A percentile compares a stretch with the other conserved stretches of the same genome.
Evolutionary conservation across 768 basidiomycete genomes (phyloP).

Genomic region (Suillus luteus): DNA sequence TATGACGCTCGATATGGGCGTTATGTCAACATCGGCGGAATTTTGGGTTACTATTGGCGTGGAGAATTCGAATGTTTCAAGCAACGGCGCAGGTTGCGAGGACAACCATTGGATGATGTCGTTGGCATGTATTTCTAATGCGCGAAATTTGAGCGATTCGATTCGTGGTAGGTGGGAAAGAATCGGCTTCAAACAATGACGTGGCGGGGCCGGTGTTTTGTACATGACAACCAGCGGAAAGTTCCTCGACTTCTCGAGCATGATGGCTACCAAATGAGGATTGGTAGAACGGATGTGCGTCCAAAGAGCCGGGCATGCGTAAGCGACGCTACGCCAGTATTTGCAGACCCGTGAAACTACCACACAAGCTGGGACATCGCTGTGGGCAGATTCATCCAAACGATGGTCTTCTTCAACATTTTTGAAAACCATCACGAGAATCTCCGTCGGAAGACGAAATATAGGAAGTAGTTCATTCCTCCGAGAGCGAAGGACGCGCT

Average conservation of each 20-base stretch:
- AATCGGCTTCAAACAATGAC: conserved; percentile 15
- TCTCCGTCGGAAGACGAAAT: not conserved
- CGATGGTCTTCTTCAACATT: not conserved
- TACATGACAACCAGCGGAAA: conserved; percentile 33
- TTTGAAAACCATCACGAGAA: not conserved
- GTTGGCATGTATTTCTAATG: not conserved
- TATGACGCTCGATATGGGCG: conserved; percentile 24
- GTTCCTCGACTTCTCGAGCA: conserved; percentile 47
- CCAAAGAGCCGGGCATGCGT: not conserved
- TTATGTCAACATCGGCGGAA: too few species aligned
- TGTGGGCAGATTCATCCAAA: not conserved
- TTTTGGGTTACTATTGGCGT: too few species aligned
- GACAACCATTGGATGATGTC: too few species aligned
- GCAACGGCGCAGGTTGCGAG: too few species aligned
- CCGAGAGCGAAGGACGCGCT: not conserved
- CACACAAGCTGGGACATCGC: not conserved
- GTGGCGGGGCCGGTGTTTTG: conserved; percentile 37
- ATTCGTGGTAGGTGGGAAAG: not conserved
- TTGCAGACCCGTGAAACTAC: not conserved
- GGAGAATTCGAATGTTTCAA: too few species aligned
- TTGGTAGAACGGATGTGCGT: conserved; percentile 33
- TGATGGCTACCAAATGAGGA: conserved; percentile 41
- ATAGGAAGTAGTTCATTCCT: not conserved
- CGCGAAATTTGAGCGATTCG: conserved; percentile 25
- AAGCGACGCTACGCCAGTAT: not conserved